Base-by-base conservation (phyloP, 352 stramenopile genomes). In the Pythium plurisporium region DNA sequence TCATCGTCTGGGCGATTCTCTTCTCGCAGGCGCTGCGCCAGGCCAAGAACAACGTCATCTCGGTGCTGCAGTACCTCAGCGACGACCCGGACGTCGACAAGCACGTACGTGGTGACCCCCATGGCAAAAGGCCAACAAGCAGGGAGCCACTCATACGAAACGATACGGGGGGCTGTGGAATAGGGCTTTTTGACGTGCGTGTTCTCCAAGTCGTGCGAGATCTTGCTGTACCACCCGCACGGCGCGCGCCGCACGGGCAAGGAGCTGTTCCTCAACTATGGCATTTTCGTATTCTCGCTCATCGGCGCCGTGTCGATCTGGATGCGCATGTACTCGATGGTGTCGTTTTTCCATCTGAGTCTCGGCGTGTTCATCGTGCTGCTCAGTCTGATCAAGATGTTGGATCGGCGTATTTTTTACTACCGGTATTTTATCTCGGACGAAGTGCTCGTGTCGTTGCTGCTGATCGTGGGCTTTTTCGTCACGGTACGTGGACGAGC, bases 361-460 rank as follows among this genome's bases (percentile, higher is more conserved):
- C 82, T 92, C 44, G 82, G 72, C 27, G 79, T 90, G 19, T 88
- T 73, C 67, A 79, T 91, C 43, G 56, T 79, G 31, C 45, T 65
- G 47, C 68, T 91, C 17, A 86, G 75, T 52, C 59, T 90, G 2
- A 78, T 93, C 59, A 93, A 91, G 70, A 74, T 92, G 20, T 57
- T 93, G 22, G 82, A 95, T 51, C 85, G 81, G 14, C 85, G 85
- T 19, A 74, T 95, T 40, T 95, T 95, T 40, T 92, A 93, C 69
- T 95, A 95, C 47, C 85, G 85, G 3, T 89, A 89, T 62, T 95
- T 95, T 57, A 79, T 95, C 51, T 93, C 85, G 26, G 85, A 95
- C 53, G 83, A 95, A 65, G 83, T 93, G 54, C 72, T 95, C 12
- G 85, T 95, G 29, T 92, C 85, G 17, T 65, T 60, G 36, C 48